Evolutionary conservation across 2,329 filamentous ascomycete species (phyloP).

Genomic region (Arthrobotrys conoides): DNA sequence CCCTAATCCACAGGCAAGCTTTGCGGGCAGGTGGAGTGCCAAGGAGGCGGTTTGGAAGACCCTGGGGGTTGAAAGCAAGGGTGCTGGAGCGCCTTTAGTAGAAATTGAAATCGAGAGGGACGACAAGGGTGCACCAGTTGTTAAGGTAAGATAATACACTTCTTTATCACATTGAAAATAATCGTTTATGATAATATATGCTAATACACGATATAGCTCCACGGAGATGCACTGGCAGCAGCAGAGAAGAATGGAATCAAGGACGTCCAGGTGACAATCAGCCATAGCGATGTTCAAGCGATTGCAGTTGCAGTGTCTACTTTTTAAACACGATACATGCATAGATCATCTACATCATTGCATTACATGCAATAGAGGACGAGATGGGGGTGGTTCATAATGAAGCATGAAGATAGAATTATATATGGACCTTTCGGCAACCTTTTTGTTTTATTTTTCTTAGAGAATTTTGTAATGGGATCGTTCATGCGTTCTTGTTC

Average conservation of each 20-base stretch:
- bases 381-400: background rate
- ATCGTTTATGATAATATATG: background rate
- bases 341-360: no score
- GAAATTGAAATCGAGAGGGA: constrained; percentile 93
- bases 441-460: constrained; percentile 17
- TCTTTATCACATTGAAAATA: background rate
- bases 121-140: constrained; percentile 84
- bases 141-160: constrained; percentile 77
- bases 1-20: constrained; percentile 85
- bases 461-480: constrained; percentile 28
- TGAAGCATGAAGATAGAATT: constrained; percentile 17
- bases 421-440: constrained; percentile 4
- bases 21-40: constrained; percentile 94
- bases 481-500: background rate
- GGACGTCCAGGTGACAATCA: constrained; percentile 91
- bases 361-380: background rate
- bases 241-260: constrained; percentile 91
- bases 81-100: constrained; percentile 88
- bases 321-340: constrained; percentile 71
- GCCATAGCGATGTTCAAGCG: constrained; percentile 92
- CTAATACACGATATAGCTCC: constrained; percentile 76
- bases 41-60: constrained; percentile 99
- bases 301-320: constrained; percentile 92
- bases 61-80: constrained; percentile 86
- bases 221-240: constrained; percentile 84